A percentile compares a stretch with the other conserved stretches of the same genome.
These are phyloP conservation scores for Fusarium oxysporum DNA, from an alignment of 2,329 filamentous ascomycete species.

Conservation along the genomic window DNA sequence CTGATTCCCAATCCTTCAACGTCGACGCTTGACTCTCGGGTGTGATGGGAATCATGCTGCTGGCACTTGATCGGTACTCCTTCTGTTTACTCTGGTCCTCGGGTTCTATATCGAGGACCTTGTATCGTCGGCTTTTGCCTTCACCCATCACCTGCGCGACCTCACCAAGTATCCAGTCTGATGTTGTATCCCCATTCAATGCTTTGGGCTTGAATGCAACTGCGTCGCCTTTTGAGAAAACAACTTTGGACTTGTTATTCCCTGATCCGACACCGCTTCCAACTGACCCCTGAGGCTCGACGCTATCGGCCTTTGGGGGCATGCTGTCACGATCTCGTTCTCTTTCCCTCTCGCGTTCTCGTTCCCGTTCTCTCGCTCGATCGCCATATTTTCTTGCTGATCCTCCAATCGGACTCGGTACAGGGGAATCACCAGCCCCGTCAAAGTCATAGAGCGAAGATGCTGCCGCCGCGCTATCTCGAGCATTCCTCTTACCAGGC, in stretches of 20 bases:
- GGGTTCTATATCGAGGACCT: slow-evolving; percentile 83
- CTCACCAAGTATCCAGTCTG: slow-evolving; percentile 80
- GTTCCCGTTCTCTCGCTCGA: slow-evolving; percentile 54
- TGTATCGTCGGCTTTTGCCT: slow-evolving; percentile 81
- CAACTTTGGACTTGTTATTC: slow-evolving; percentile 61
- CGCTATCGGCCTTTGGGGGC: slow-evolving; percentile 67
- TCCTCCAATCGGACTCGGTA: slow-evolving; percentile 56
- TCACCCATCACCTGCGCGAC: slow-evolving; percentile 81
- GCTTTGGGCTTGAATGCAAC: slow-evolving; percentile 74
- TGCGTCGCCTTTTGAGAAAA: slow-evolving; percentile 71
- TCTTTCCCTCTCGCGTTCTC: slow-evolving; percentile 50
- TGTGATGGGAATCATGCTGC: slow-evolving; percentile 82
- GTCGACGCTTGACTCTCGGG: slow-evolving; percentile 60
- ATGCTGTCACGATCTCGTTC: slow-evolving; percentile 54
- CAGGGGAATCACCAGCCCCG: slow-evolving; percentile 57
- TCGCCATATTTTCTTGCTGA: slow-evolving; percentile 53
- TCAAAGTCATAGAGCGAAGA: slow-evolving; percentile 60
- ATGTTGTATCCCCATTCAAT: slow-evolving; percentile 56
- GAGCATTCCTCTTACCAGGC: slow-evolving; percentile 45
- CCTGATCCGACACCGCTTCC: slow-evolving; percentile 48
- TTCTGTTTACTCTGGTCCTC: slow-evolving; percentile 75
- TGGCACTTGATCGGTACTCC: slow-evolving; percentile 77
- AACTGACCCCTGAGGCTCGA: slow-evolving; percentile 62
- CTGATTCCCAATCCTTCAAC: slow-evolving; percentile 70
- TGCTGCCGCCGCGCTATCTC: slow-evolving; percentile 45